Evolutionary conservation across 305 asterid genomes (phyloP).

Genomic region (Fraxinus velutina): DNA sequence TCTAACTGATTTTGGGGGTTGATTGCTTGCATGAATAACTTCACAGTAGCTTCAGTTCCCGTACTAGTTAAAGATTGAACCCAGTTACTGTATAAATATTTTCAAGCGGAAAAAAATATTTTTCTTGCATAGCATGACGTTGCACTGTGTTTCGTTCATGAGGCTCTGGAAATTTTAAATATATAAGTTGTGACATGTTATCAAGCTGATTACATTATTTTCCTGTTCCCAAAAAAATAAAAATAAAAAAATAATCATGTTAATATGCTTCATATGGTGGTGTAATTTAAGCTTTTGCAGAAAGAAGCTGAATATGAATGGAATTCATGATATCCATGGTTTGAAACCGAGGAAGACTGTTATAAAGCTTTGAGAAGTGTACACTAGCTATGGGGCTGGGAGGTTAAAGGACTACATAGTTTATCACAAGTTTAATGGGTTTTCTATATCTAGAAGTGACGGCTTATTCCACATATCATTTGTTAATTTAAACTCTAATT

Average conservation of each 20-base stretch:
- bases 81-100: not conserved
- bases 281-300: slow-evolving; percentile 31
- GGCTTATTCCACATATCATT: not conserved
- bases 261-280: not conserved
- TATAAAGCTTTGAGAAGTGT: slow-evolving; percentile 68
- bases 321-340: slow-evolving; percentile 87
- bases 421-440: slow-evolving; percentile 81
- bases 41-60: not conserved
- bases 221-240: not conserved
- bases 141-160: not conserved
- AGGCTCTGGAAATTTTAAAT: not conserved
- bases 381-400: slow-evolving; percentile 74
- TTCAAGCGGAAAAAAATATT: not conserved
- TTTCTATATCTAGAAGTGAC: slow-evolving; percentile 20
- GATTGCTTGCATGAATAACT: not conserved
- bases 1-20: not conserved
- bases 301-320: slow-evolving; percentile 80
- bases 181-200: not conserved
- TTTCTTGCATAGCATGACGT: not conserved
- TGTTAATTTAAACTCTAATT: not conserved
- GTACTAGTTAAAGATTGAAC: not conserved
- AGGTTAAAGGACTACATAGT: slow-evolving; percentile 81
- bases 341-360: slow-evolving; percentile 80
- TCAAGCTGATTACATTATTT: not conserved
- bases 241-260: not conserved